These are phyloP conservation scores for Nephelium lappaceum DNA, from an alignment of 345 rosid species.

Conservation along the genomic window DNA sequence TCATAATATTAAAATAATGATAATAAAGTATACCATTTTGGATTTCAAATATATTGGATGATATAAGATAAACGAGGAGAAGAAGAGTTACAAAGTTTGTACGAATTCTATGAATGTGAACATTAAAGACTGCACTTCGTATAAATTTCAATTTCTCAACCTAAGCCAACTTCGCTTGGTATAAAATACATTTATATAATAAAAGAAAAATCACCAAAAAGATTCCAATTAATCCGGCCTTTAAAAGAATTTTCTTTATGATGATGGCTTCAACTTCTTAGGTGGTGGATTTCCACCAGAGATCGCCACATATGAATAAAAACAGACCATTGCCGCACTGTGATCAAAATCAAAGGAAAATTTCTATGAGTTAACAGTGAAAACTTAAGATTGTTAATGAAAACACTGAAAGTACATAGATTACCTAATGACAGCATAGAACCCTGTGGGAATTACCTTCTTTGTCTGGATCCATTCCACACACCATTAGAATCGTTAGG, in stretches of 20 bases:
- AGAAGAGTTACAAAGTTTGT: too few relatives aligned
- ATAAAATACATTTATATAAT: neutral
- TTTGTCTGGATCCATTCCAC: constrained; percentile 61
- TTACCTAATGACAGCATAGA: constrained; percentile 67
- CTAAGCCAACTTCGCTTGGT: constrained; percentile 10
- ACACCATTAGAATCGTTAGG: constrained; percentile 23
- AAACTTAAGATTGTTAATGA: neutral
- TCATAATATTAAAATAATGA: too few relatives aligned
- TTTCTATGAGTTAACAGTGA: neutral
- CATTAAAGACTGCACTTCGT: neutral
- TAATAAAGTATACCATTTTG: too few relatives aligned
- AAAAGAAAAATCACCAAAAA: neutral
- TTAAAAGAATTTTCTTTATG: constrained; percentile 28
- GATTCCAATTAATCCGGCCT: constrained; percentile 1
- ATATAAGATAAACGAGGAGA: too few relatives aligned
- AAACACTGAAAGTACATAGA: neutral
- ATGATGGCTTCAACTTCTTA: constrained; percentile 63
- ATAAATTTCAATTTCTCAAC: neutral
- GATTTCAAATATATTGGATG: too few relatives aligned
- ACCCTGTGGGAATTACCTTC: constrained; percentile 66
- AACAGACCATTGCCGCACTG: constrained; percentile 88
- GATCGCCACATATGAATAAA: constrained; percentile 69
- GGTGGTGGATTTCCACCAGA: constrained; percentile 99
- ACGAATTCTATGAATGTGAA: too few relatives aligned
- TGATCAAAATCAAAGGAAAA: neutral